Conservation (phyloP, 495 filamentous ascomycete genomes). For the Opeltia flavorubescens region DNA sequence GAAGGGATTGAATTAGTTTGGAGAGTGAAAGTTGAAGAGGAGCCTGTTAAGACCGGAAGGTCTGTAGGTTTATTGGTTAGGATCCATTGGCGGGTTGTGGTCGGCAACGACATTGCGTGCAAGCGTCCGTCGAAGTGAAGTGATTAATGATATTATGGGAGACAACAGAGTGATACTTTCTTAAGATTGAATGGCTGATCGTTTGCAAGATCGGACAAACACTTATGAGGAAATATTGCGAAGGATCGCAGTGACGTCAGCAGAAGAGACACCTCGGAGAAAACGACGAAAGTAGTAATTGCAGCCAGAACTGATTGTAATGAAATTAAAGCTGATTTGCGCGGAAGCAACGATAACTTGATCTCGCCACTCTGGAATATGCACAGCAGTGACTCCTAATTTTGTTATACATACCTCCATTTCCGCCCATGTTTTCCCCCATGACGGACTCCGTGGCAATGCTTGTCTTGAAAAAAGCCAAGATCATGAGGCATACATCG, state of each 20-base stretch:
- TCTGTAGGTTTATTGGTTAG: conserved; percentile 22
- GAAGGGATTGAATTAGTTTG: conserved; percentile 28
- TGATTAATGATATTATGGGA: too few relatives aligned
- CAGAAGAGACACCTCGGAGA: too few relatives aligned
- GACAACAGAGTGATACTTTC: too few relatives aligned
- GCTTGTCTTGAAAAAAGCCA: conserved; percentile 5
- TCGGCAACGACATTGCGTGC: conserved; percentile 9
- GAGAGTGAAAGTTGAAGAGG: conserved; percentile 32
- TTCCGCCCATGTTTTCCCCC: background rate
- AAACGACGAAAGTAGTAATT: too few relatives aligned
- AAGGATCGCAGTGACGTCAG: background rate
- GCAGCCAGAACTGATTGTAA: background rate
- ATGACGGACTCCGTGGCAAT: background rate
- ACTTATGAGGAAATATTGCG: background rate
- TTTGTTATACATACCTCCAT: conserved; percentile 17
- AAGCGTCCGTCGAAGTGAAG: background rate
- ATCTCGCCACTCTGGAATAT: background rate
- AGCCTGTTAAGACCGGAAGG: conserved; percentile 17
- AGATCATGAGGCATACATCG: conserved; percentile 33
- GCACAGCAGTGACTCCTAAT: conserved; percentile 6
- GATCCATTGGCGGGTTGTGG: conserved; percentile 23
- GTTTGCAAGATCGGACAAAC: too few relatives aligned
- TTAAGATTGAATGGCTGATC: background rate
- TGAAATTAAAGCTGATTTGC: background rate
- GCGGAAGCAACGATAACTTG: too few relatives aligned